Conservation (phyloP, 768 basidiomycete species). For the Naematelia aurantialba region DNA sequence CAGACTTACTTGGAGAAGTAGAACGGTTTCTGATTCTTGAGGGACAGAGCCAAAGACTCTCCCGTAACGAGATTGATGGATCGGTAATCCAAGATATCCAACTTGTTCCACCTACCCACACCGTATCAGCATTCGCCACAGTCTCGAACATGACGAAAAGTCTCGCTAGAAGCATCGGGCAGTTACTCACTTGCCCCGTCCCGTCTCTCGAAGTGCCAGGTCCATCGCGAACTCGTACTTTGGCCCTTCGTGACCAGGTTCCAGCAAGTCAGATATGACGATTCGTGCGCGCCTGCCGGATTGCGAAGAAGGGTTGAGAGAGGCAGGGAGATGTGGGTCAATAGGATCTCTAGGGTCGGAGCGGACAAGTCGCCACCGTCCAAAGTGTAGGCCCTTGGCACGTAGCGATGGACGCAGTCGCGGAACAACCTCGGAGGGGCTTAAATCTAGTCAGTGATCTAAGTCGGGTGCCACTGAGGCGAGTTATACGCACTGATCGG, state of each 20-base stretch:
- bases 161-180: no score
- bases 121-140: constrained; percentile 1
- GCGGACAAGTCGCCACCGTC: constrained; percentile 37
- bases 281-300: constrained; percentile 6
- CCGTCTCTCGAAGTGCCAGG: constrained; percentile 56
- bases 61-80: constrained; percentile 73
- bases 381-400: constrained; percentile 54
- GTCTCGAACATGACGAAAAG: no score
- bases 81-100: constrained; percentile 69
- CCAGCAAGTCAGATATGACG: constrained; percentile 38
- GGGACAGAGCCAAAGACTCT: constrained; percentile 63
- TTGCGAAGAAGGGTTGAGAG: not conserved
- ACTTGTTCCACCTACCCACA: constrained; percentile 55
- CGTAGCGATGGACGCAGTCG: constrained; percentile 70
- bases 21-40: constrained; percentile 84
- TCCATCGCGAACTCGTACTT: constrained; percentile 52
- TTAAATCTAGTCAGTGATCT: no score
- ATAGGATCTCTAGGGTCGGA: constrained; percentile 18
- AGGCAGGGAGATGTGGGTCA: not conserved
- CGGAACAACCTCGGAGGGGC: constrained; percentile 61
- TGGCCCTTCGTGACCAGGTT: constrained; percentile 38
- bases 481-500: constrained; percentile 55
- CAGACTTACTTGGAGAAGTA: constrained; percentile 79
- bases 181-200: constrained; percentile 83
- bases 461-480: not conserved